These are phyloP conservation scores for Sherardia arvensis DNA, from an alignment of 257 asterid genomes.

Conservation along the genomic window DNA sequence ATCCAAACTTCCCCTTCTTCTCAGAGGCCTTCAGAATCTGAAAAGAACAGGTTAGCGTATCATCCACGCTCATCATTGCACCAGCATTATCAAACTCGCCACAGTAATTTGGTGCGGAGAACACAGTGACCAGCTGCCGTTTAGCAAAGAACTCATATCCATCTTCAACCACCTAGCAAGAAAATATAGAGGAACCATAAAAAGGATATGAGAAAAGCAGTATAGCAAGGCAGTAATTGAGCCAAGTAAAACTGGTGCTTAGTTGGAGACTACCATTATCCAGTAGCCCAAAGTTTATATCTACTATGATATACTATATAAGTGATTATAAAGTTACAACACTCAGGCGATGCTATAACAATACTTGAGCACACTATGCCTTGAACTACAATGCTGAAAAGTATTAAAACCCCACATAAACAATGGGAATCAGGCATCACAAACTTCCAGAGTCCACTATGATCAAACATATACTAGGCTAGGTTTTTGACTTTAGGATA, in stretches of 20 bases:
- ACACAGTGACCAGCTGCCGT: constrained; percentile 29
- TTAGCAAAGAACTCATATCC: constrained; percentile 32
- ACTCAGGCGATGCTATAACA: too few species aligned
- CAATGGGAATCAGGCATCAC: not conserved
- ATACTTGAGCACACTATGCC: not conserved
- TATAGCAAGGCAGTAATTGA: not conserved
- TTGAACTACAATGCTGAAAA: not conserved
- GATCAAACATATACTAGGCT: not conserved
- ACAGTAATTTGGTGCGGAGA: constrained; percentile 35
- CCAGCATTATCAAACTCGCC: constrained; percentile 34
- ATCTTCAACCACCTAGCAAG: constrained; percentile 27
- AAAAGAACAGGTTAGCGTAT: constrained; percentile 30
- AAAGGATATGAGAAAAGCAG: not conserved
- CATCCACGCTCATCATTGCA: constrained; percentile 35
- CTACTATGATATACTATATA: too few species aligned
- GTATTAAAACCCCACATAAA: not conserved
- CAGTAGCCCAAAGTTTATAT: too few species aligned
- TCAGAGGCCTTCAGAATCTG: constrained; percentile 31
- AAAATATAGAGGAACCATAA: not conserved
- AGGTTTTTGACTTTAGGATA: not conserved
- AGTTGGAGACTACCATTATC: too few species aligned
- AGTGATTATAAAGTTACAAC: too few species aligned
- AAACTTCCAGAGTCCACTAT: too few species aligned
- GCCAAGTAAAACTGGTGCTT: not conserved
- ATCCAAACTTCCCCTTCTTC: constrained; percentile 21